These are phyloP conservation scores for Eucalyptus globulus DNA, from an alignment of 345 rosid species.

Conservation along the genomic window DNA sequence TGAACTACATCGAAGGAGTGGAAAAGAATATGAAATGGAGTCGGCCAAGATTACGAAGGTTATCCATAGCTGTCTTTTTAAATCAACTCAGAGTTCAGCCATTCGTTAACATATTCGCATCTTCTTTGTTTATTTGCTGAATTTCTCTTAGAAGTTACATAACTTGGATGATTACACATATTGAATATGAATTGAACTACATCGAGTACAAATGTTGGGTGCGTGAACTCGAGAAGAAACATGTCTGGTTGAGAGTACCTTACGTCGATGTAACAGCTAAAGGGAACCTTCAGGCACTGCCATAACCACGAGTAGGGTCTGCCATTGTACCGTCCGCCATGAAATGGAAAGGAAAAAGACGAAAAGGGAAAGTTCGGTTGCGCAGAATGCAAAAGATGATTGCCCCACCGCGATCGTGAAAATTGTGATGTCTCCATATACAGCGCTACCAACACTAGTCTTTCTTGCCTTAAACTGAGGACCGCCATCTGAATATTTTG, in stretches of 20 bases:
- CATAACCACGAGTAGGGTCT: constrained; percentile 3
- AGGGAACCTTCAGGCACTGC: constrained; percentile 26
- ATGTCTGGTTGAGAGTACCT: background rate
- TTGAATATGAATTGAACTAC: background rate
- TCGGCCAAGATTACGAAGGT: no score
- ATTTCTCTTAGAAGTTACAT: no score
- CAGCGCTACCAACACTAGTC: background rate
- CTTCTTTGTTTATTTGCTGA: no score
- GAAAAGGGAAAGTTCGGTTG: background rate
- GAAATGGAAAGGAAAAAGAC: background rate
- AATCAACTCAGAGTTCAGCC: no score
- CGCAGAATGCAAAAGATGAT: background rate
- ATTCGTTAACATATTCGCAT: no score
- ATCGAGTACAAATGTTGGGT: background rate
- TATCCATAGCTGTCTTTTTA: no score
- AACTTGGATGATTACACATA: no score
- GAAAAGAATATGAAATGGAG: no score
- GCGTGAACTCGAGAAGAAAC: background rate
- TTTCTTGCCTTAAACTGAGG: background rate
- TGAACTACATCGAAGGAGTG: no score
- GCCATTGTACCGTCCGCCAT: background rate
- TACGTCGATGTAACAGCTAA: constrained; percentile 16
- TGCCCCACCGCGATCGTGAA: constrained; percentile 7
- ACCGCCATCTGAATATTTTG: constrained; percentile 5
- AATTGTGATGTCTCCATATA: constrained; percentile 7